Base-by-base conservation (phyloP, 2,329 filamentous ascomycete genomes). In the Cladosporium oxysporum region DNA sequence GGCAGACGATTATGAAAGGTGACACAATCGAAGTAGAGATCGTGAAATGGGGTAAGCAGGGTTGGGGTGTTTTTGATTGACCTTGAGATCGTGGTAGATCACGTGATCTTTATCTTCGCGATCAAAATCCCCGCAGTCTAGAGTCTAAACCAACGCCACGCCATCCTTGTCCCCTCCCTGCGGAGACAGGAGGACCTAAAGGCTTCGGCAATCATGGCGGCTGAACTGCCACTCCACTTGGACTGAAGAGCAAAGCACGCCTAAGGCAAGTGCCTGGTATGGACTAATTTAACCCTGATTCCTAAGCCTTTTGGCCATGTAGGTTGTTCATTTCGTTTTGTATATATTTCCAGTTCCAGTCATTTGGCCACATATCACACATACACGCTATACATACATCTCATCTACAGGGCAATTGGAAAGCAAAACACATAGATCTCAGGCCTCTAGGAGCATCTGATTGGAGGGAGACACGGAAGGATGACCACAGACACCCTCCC, bases 261-360 rank as follows among this genome's bases (percentile, higher is more conserved):
- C 26, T 18, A 23, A 59, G 35, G 16, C 33, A 16, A 23, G n/a
- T 59, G 35, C 37, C 28, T 28, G 59, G 31, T 62, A 62, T 52
- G 31, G 44, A 52, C 52, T 55, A 55, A 62, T 62, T 62, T 62
- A 52, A 31, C 59, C 18, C 10, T 62, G 44, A 62, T 62, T 62
- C 29, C 59, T 62, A 60, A 60, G 58, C 58, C 23, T 49, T 10
- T 26, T 28, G 12, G 18, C 49, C 26, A 52, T 52, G 29, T 55
- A 21, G 28, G 28, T 33, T 29, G 52, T 5, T 14, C n/a, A 2
- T 33, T 21, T 33, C 3, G 1, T 55, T 33, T 21, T 21, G 16
- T 55, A 49, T 31, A 10, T 53, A 6, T 10, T 21, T 23, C 7
- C 28, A 53, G 21, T n/a, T 33, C 1, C 14, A 33, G 26, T 33